Percentiles rank a stretch among this genome's conserved stretches.
Conservation (phyloP, 768 basidiomycete species). For the Tulasnella sp. region DNA sequence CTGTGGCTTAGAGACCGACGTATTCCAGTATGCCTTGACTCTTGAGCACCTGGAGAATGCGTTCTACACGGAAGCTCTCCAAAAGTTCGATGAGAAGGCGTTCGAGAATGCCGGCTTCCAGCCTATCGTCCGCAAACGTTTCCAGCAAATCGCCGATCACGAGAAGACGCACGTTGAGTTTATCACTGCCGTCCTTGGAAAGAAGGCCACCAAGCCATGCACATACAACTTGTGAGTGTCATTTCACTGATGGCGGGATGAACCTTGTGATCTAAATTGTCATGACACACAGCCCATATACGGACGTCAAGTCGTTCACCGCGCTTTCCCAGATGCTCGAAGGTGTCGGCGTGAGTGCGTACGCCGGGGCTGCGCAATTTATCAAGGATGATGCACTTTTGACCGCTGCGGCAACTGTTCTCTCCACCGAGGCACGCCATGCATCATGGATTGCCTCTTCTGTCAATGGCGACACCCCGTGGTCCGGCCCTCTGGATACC, state of each 20-base stretch:
- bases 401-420: slow-evolving; percentile 46
- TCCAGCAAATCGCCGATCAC: slow-evolving; percentile 30
- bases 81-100: slow-evolving; percentile 33
- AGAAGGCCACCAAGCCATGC: slow-evolving; percentile 30
- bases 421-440: slow-evolving; percentile 54
- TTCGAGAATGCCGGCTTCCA: slow-evolving; percentile 31
- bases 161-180: slow-evolving; percentile 33
- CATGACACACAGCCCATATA: slow-evolving; percentile 29
- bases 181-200: slow-evolving; percentile 28
- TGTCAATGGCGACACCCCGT: slow-evolving; percentile 36
- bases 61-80: slow-evolving; percentile 37
- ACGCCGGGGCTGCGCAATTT: slow-evolving; percentile 41
- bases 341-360: slow-evolving; percentile 44
- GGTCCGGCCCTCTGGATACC: slow-evolving; percentile 49
- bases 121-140: slow-evolving; percentile 29
- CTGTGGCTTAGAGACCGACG: background rate
- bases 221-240: slow-evolving; percentile 31
- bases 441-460: slow-evolving; percentile 48
- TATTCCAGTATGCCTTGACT: slow-evolving; percentile 25
- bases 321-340: slow-evolving; percentile 41
- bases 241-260: background rate
- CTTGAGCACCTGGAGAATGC: slow-evolving; percentile 38
- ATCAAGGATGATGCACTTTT: slow-evolving; percentile 35
- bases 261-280: background rate
- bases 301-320: slow-evolving; percentile 37